A percentile compares a stretch with the other conserved stretches of the same genome.
These are phyloP conservation scores for Cytospora piceicola DNA, from an alignment of 2,329 filamentous ascomycete species.

Conservation along the genomic window DNA sequence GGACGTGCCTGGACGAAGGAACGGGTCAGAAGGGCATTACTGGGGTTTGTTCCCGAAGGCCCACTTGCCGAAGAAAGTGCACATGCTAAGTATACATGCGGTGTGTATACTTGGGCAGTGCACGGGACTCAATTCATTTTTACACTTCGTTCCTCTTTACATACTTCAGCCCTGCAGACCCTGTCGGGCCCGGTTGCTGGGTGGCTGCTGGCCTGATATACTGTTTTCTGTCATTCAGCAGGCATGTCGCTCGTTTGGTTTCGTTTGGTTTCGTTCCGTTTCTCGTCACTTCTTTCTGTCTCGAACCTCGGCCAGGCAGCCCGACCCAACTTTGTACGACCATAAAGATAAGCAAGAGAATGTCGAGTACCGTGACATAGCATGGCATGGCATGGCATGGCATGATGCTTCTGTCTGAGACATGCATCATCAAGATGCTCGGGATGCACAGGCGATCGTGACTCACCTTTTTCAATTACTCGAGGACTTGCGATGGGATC, in stretches of 20 bases:
- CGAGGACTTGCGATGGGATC: not conserved
- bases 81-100: not conserved
- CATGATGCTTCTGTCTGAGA: slow-evolving; percentile 5
- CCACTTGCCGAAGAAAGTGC: slow-evolving; percentile 13
- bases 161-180: not conserved
- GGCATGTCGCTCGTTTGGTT: not conserved
- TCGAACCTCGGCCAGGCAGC: not conserved
- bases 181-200: too few relatives aligned
- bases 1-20: not conserved
- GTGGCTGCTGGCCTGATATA: not conserved
- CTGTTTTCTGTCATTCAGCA: not conserved
- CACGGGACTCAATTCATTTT: too few relatives aligned
- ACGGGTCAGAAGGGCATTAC: not conserved
- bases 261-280: slow-evolving; percentile 10
- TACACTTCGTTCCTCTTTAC: not conserved
- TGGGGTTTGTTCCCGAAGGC: not conserved
- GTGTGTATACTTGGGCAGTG: not conserved
- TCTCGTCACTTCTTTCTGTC: slow-evolving; percentile 1
- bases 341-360: not conserved
- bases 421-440: slow-evolving; percentile 1
- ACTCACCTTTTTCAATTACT: slow-evolving; percentile 22
- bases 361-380: not conserved
- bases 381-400: slow-evolving; percentile 2
- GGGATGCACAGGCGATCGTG: slow-evolving; percentile 11
- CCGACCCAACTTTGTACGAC: slow-evolving; percentile 7